These are phyloP conservation scores for Primulina tabacum DNA, from an alignment of 257 asterid species.

Conservation along the genomic window DNA sequence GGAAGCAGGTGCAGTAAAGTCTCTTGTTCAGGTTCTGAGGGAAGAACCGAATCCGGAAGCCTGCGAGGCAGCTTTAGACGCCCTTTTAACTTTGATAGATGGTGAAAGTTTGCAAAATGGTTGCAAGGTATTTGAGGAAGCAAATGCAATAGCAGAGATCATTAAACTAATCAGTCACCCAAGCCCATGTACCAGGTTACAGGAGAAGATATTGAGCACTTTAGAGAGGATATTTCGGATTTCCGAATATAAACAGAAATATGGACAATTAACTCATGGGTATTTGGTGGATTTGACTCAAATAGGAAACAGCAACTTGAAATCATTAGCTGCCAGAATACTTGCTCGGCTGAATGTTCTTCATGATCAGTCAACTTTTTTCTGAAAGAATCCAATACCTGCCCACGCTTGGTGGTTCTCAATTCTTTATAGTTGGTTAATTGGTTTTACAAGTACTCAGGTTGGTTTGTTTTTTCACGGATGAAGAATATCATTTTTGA, in stretches of 20 bases:
- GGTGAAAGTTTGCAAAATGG: conserved; percentile 49
- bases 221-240: conserved; percentile 56
- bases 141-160: conserved; percentile 43
- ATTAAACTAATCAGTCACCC: conserved; percentile 45
- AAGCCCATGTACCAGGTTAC: conserved; percentile 42
- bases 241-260: conserved; percentile 42
- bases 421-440: not conserved
- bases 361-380: conserved; percentile 49
- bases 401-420: not conserved
- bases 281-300: conserved; percentile 62
- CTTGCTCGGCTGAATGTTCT: conserved; percentile 59
- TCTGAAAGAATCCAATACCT: conserved; percentile 16
- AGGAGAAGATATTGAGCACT: conserved; percentile 48
- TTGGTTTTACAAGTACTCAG: not conserved
- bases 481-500: too few species aligned
- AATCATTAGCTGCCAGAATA: conserved; percentile 54
- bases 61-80: conserved; percentile 62
- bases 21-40: conserved; percentile 44
- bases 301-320: conserved; percentile 40
- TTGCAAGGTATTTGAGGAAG: conserved; percentile 51
- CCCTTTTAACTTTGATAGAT: conserved; percentile 55
- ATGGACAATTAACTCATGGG: conserved; percentile 43
- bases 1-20: conserved; percentile 49
- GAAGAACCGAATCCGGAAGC: conserved; percentile 38
- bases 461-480: too few species aligned